Evolutionary conservation across 2,329 filamentous ascomycete genomes (phyloP).

Genomic region (Sclerotiophoma versabilis): DNA sequence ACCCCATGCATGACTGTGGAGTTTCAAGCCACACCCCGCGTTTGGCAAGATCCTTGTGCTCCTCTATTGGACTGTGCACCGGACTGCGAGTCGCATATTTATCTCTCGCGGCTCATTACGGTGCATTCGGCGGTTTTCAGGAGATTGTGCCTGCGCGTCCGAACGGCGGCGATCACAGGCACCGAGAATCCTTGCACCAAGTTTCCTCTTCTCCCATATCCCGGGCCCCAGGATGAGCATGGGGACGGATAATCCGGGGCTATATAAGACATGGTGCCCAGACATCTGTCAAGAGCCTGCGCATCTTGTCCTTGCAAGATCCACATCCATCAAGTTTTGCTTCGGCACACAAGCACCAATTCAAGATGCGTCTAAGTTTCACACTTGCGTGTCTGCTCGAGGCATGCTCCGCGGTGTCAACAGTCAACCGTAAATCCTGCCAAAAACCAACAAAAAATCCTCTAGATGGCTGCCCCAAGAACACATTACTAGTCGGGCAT

Average conservation of each 20-base stretch:
- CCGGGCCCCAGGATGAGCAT: no score
- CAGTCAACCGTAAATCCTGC: conserved; percentile 38
- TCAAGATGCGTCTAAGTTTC: conserved; percentile 22
- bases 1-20: conserved; percentile 12
- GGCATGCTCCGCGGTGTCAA: conserved; percentile 23
- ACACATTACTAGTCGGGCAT: conserved; percentile 41
- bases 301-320: neutral
- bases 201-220: conserved; percentile 1
- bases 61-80: conserved; percentile 9
- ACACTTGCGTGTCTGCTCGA: conserved; percentile 20
- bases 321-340: no score
- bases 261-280: conserved; percentile 12
- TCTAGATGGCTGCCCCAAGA: conserved; percentile 49
- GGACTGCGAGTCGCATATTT: neutral
- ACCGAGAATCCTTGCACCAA: neutral
- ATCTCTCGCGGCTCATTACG: conserved; percentile 3
- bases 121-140: neutral
- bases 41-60: conserved; percentile 3
- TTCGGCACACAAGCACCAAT: no score
- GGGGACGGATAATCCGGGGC: neutral
- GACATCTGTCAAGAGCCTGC: neutral
- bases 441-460: conserved; percentile 48
- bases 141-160: conserved; percentile 7
- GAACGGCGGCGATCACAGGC: neutral
- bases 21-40: conserved; percentile 23